Base-by-base conservation (phyloP, 352 stramenopile genomes). In the Globisporangium cylindrosporum region DNA sequence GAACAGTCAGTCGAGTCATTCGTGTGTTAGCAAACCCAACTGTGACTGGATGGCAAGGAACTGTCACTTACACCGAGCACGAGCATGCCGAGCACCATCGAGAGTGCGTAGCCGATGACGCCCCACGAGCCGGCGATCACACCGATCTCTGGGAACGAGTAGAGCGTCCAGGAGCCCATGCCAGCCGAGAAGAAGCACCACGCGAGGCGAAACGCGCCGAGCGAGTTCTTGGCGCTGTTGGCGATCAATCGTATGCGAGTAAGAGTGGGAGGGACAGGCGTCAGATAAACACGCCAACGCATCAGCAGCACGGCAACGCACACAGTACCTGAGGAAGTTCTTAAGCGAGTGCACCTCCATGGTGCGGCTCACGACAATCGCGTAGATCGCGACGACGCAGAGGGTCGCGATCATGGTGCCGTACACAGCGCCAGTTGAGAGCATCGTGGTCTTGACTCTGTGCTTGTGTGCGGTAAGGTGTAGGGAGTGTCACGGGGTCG, bases 161-260 rank as follows among this genome's bases (percentile, higher is more conserved):
- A 94, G 29, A 94, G 75, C 25, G 86, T 88, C 74, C 84, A 91
- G 12, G 84, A 90, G 64, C 86, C 86, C 72, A 91, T 91, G 57
- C 82, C 81, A 22, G 86, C 81, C 12, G 86, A 81, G 70, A 94
- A 94, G 61, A 94, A 85, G 67, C 86, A 91, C 82, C 82, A 94
- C n/a, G 76, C 86, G 15, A 92, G 75, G 25, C 77, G 78, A 46
- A 89, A 67, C 1, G 84, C 64, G 9, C 62, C 77, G 24, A 82
- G 81, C 24, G 82, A 85, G 71, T 92, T 91, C 69, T 89, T 92
- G 25, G 86, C 86, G 62, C 83, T 90, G 18, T 6, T 6, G 15
- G 54, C 12, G 36, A 10, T 1, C 22, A 58, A 10, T 20, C 51
- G 27, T 7, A 18, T n/a, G 34, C 9, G n/a, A 41, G 51, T 18